A percentile compares a stretch with the other conserved stretches of the same genome.
These are phyloP conservation scores for Hibiscus mutabilis DNA, from an alignment of 345 rosid species.

Conservation along the genomic window DNA sequence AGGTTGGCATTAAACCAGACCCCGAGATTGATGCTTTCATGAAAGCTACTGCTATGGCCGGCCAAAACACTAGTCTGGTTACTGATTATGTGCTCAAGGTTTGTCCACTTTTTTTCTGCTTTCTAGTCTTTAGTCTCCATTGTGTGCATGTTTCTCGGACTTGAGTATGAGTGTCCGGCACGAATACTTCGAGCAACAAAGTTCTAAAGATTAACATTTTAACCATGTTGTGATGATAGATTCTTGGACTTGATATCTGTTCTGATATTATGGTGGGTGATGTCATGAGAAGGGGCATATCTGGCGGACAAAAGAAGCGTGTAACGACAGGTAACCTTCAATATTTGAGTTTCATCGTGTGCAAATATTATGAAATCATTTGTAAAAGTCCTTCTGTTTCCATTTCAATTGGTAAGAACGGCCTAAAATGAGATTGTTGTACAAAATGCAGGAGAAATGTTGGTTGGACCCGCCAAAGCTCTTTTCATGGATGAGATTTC, in stretches of 20 bases:
- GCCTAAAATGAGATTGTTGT: background rate
- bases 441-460: constrained; percentile 53
- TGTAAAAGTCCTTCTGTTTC: background rate
- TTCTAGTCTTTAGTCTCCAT: background rate
- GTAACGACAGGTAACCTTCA: constrained; percentile 40
- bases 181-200: background rate
- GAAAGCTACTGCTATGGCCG: constrained; percentile 48
- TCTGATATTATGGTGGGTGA: constrained; percentile 55
- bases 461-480: constrained; percentile 61
- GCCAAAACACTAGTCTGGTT: constrained; percentile 36
- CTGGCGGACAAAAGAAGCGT: constrained; percentile 61
- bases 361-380: background rate
- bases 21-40: constrained; percentile 61
- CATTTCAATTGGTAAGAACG: background rate
- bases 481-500: constrained; percentile 65
- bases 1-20: constrained; percentile 47
- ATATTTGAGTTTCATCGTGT: background rate
- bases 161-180: background rate
- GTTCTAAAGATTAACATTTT: background rate
- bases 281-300: constrained; percentile 59
- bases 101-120: background rate
- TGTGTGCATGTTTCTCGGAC: background rate
- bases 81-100: constrained; percentile 62
- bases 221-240: constrained; percentile 18
- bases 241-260: constrained; percentile 51